Base-by-base conservation (phyloP, 805 yeast genomes). In the Candida railenensis region DNA sequence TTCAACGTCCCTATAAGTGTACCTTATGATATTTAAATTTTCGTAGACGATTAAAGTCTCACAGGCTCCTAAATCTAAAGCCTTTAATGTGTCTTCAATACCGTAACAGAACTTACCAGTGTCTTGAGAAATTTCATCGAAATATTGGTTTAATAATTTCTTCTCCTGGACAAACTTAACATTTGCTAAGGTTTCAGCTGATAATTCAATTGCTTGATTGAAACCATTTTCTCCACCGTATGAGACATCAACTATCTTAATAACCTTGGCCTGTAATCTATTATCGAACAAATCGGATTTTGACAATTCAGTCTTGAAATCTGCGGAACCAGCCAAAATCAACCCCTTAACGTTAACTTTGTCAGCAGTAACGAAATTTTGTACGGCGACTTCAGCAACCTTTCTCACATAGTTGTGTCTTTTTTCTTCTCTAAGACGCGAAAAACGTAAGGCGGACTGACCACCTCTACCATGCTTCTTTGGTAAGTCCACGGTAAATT, bases 381-480 rank as follows among this genome's bases (percentile, higher is more conserved):
- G 99, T 32, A 94, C 98, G 4, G 99, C 98, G 43, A 83, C 92
- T 76, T 94, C 99, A 43, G 98, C 96, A 41, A 94, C 99, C 65
- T 94, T 94, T 73, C 99, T 83, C 51, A 94, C 95, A 73, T 94
- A 94, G 69, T 94, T 94, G 71, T 94, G 99, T 77, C 99, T 89
- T 70, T 94, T 94, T 73, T 94, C 99, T 59, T 94, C 99, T 81
- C 99, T 87, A 69, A 94, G 80, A 80, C 99, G 91, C 21, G 97
- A 85, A 78, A 94, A 94, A 89, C 99, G 98, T 58, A 94, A 67
- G 39, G 99, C 99, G 52, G 99, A 94, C 77, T 94, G 99, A 86
- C 99, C 99, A 87, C 99, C 99, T 81, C 99, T 87, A 63, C 99
- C 99, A 78, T 94, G 99, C 89, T 94, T 94, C 78, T 94, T 94